Evolutionary conservation across 1,284 basidiomycete species (phyloP).

Genomic region (Ganoderma lucidum): DNA sequence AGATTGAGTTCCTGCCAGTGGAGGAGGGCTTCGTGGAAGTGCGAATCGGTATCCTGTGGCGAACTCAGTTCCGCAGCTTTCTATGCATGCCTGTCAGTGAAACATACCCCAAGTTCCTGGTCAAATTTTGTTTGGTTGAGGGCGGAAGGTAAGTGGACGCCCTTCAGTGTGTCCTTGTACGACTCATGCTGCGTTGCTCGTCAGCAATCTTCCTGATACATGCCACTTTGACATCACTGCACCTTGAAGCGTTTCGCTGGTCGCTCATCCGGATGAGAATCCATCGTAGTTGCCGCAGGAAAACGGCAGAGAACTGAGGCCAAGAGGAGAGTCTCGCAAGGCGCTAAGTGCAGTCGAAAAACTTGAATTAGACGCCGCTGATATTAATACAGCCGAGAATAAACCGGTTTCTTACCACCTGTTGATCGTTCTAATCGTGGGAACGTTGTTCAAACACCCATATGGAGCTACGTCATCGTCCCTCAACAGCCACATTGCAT

Average conservation of each 20-base stretch:
- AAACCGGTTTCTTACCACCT: background rate
- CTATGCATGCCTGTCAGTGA: background rate
- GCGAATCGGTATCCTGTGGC: slow-evolving; percentile 71
- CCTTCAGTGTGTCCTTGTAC: slow-evolving; percentile 69
- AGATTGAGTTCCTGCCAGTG: slow-evolving; percentile 86
- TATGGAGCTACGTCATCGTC: background rate
- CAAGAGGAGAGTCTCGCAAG: background rate
- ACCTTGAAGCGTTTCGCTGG: slow-evolving; percentile 51
- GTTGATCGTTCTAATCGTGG: background rate
- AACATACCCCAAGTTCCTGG: slow-evolving; percentile 64
- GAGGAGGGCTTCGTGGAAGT: slow-evolving; percentile 73
- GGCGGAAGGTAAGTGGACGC: slow-evolving; percentile 75
- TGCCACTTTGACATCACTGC: background rate
- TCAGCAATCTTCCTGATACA: background rate
- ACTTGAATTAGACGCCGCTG: background rate
- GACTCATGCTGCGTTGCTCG: slow-evolving; percentile 67
- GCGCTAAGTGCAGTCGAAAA: background rate
- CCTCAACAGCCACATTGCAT: background rate
- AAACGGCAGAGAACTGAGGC: background rate
- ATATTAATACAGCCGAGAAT: background rate
- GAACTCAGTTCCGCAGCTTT: background rate
- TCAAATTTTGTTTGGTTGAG: slow-evolving; percentile 65
- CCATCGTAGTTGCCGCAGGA: slow-evolving; percentile 19
- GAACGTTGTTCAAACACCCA: background rate
- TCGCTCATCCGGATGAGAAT: slow-evolving; percentile 32